Conservation (phyloP, 768 basidiomycete species). For the Panellus pusillus region DNA sequence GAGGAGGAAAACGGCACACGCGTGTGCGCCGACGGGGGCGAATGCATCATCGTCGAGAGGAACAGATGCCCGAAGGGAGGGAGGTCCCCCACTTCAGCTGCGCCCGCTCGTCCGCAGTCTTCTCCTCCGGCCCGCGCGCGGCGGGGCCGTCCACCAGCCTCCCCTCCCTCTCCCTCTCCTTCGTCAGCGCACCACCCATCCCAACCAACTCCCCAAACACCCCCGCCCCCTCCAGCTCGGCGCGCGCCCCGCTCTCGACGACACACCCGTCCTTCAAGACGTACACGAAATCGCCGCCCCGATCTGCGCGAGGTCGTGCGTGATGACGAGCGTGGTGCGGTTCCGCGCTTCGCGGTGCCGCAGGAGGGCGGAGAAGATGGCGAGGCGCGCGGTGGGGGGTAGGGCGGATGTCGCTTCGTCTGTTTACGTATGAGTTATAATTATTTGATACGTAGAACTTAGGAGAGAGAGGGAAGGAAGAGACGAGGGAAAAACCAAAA, state of each 20-base stretch:
- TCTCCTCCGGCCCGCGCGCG: background rate
- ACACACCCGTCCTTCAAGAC: slow-evolving; percentile 80
- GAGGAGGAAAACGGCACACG: slow-evolving; percentile 12
- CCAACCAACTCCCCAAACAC: slow-evolving; percentile 5
- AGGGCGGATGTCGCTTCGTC: slow-evolving; percentile 84
- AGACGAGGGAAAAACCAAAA: too few relatives aligned
- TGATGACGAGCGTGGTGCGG: slow-evolving; percentile 86
- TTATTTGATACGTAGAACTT: slow-evolving; percentile 47
- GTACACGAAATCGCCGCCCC: slow-evolving; percentile 80
- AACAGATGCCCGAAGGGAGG: slow-evolving; percentile 12
- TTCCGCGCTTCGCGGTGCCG: slow-evolving; percentile 65
- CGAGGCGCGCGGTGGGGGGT: slow-evolving; percentile 82
- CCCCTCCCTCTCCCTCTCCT: too few relatives aligned
- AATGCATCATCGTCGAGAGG: background rate
- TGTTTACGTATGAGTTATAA: slow-evolving; percentile 29
- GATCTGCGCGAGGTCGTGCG: slow-evolving; percentile 92
- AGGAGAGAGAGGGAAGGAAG: slow-evolving; percentile 13
- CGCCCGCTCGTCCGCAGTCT: background rate
- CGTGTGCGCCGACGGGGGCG: slow-evolving; percentile 15
- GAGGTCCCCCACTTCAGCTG: background rate
- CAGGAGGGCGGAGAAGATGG: slow-evolving; percentile 74
- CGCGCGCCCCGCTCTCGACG: slow-evolving; percentile 85
- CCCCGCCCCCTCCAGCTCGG: slow-evolving; percentile 59
- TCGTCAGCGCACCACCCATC: too few relatives aligned
- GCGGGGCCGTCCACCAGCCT: too few relatives aligned